Evolutionary conservation across 805 yeast species (phyloP).

Genomic region (Barnettozyma californica): DNA sequence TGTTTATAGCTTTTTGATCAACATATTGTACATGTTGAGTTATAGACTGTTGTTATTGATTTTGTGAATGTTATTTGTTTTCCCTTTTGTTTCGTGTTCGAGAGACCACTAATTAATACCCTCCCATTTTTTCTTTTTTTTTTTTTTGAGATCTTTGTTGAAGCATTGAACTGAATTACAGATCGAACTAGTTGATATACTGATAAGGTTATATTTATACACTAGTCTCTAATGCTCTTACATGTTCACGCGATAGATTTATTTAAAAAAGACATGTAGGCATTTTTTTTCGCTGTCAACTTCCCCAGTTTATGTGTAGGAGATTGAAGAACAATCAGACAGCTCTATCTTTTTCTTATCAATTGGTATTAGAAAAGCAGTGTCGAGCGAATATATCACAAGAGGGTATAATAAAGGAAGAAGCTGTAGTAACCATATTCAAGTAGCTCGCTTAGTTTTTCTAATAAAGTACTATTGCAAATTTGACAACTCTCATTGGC

Average conservation of each 20-base stretch:
- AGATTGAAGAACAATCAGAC: too few relatives aligned
- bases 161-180: not conserved
- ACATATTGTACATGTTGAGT: not conserved
- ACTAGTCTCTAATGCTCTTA: not conserved
- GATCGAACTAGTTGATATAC: not conserved
- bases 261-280: not conserved
- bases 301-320: too few relatives aligned
- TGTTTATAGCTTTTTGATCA: not conserved
- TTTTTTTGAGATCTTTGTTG: not conserved
- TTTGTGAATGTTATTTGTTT: not conserved
- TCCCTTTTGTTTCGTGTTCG: not conserved
- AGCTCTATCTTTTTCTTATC: too few relatives aligned
- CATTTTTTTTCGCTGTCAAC: too few relatives aligned
- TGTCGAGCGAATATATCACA: not conserved
- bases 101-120: not conserved
- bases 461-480: conserved; percentile 2
- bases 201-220: not conserved
- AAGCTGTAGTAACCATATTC: too few relatives aligned
- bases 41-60: not conserved
- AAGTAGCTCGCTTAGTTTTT: not conserved
- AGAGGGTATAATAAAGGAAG: too few relatives aligned
- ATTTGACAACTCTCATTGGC: conserved; percentile 7
- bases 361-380: too few relatives aligned
- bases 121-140: not conserved
- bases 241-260: not conserved